Conservation (phyloP, 225 moss, liverwort and hornwort genomes). For the Neckera pumila region DNA sequence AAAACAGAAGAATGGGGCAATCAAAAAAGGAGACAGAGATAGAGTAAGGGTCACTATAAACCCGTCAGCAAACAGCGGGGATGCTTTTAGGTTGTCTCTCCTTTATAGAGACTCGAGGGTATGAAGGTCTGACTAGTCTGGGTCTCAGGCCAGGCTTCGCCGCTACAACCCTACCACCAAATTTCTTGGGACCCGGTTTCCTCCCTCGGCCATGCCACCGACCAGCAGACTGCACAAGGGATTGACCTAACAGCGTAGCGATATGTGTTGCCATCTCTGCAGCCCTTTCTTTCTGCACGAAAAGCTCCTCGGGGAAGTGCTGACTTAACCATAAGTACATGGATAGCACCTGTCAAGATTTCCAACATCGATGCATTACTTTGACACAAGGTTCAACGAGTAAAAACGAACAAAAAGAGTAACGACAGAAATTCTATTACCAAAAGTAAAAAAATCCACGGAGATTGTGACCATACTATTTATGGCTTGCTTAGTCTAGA, state of each 20-base stretch:
- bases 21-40: not conserved
- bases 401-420: not conserved
- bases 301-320: conserved; percentile 85
- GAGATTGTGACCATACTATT: too few relatives aligned
- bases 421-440: not conserved
- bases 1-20: not conserved
- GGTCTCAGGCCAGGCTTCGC: conserved; percentile 14
- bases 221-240: conserved; percentile 85
- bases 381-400: not conserved
- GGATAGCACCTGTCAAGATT: conserved; percentile 35
- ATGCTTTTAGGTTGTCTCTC: conserved; percentile 13
- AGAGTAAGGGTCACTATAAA: not conserved
- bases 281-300: conserved; percentile 73
- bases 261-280: conserved; percentile 85
- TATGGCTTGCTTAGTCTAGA: not conserved
- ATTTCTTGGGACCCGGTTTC: conserved; percentile 26
- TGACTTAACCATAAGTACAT: conserved; percentile 84
- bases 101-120: not conserved
- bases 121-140: not conserved
- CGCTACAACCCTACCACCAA: conserved; percentile 8
- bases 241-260: conserved; percentile 77
- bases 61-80: conserved; percentile 18
- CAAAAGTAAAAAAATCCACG: not conserved
- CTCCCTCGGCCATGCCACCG: conserved; percentile 55
- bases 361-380: not conserved